Conservation (phyloP, 2,329 filamentous ascomycete species). For the Apiospora aurea region DNA sequence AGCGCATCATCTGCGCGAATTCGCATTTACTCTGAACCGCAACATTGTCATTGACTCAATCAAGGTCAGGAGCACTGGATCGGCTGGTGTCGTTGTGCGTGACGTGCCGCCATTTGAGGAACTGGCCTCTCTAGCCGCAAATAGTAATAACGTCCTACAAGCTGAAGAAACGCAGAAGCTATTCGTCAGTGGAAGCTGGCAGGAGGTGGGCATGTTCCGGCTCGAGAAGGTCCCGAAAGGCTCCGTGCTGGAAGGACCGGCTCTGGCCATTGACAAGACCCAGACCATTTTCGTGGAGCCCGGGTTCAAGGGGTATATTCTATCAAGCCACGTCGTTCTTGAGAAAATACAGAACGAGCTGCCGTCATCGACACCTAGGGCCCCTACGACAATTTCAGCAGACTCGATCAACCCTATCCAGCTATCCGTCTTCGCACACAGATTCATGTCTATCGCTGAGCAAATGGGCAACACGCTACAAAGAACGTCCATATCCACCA, state of each 20-base stretch:
- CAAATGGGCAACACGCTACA: constrained; percentile 81
- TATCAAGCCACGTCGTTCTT: constrained; percentile 46
- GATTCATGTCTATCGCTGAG: constrained; percentile 85
- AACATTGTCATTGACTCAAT: constrained; percentile 50
- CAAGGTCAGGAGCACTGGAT: constrained; percentile 42
- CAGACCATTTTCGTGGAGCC: constrained; percentile 77
- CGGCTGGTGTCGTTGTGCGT: constrained; percentile 28
- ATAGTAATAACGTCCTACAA: constrained; percentile 6
- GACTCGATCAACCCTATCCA: constrained; percentile 73
- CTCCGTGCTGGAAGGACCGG: constrained; percentile 40
- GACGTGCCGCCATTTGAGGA: constrained; percentile 31
- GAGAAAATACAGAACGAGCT: constrained; percentile 48
- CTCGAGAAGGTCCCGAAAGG: constrained; percentile 36
- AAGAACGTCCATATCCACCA: constrained; percentile 78
- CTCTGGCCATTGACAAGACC: constrained; percentile 71
- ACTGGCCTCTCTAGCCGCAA: constrained; percentile 24
- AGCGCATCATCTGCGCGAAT: constrained; percentile 47
- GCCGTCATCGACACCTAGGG: constrained; percentile 65
- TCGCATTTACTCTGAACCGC: constrained; percentile 47
- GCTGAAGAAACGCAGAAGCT: constrained; percentile 34
- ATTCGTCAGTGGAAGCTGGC: constrained; percentile 40
- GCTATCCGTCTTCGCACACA: constrained; percentile 78
- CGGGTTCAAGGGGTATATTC: constrained; percentile 38
- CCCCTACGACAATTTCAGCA: constrained; percentile 47
- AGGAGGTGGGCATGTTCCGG: constrained; percentile 38